Base-by-base conservation (phyloP, 805 yeast species). In the Yamadazyma sp. region DNA sequence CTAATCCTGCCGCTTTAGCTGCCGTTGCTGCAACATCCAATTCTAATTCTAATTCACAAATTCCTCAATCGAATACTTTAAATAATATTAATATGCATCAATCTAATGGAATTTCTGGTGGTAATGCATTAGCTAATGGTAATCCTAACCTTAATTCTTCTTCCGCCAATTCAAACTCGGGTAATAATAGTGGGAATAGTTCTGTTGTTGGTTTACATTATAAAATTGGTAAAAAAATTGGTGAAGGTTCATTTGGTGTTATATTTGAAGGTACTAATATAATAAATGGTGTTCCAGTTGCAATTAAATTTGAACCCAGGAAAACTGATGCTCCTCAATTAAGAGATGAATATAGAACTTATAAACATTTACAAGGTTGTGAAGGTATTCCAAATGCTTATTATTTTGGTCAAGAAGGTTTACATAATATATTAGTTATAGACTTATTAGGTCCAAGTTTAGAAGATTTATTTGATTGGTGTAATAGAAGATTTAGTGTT, bases 191-290 rank as follows among this genome's bases (percentile, higher is more conserved):
- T 40, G 49, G 53, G 45, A 63, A 62, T 53, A 55, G 49, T 40
- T 61, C 69, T 6, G 71, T 82, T 26, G 96, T 93, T 30, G 98
- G 98, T 16, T 80, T 91, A 42, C 98, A 93, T 69, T 93, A 89
- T 65, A 84, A 88, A 50, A 93, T 93, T 38, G 98, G 98, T 40
- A 91, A 89, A 61, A 93, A 93, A 66, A 89, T 93, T 43, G 98
- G 98, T 39, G 98, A 93, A 64, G 98, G 98, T 28, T 91, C 98
- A 4, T 93, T 93, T 60, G 98, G 98, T 38, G 95, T 93, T 35
- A 83, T 93, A 40, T 93, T 93, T 58, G 98, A 93, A 66, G 98
- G 98, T 44, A 77, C 86, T 27, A 91, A 93, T 58, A 73, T 93
- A 55, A 78, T 93, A 50, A 91, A 88, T 66, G 89, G 89, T 47